Conservation (phyloP, 176 grass and related monocot genomes). For the Ensete ventricosum region DNA sequence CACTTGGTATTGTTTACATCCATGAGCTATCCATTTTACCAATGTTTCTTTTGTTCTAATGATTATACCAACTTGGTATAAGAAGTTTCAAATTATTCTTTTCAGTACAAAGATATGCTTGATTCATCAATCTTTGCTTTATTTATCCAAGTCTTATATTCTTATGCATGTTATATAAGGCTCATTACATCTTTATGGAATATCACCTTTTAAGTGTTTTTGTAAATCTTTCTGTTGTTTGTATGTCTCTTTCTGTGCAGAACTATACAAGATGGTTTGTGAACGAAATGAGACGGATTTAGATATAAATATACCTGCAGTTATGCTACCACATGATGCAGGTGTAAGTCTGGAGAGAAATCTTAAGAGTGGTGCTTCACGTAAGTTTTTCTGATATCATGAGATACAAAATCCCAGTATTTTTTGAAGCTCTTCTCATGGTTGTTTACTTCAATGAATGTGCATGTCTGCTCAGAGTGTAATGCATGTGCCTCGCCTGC, state of each 20-base stretch:
- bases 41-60: not conserved
- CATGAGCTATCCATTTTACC: not conserved
- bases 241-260: slow-evolving; percentile 26
- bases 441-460: not conserved
- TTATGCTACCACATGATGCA: slow-evolving; percentile 88
- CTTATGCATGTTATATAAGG: not conserved
- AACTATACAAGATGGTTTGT: slow-evolving; percentile 98
- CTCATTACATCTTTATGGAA: not conserved
- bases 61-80: not conserved
- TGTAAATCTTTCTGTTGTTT: not conserved
- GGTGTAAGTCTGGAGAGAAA: slow-evolving; percentile 35
- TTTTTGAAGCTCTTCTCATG: not conserved
- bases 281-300: slow-evolving; percentile 68
- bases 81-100: not conserved
- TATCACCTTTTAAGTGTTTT: not conserved
- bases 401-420: not conserved
- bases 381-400: slow-evolving; percentile 29
- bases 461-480: no score
- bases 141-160: not conserved
- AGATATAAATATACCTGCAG: slow-evolving; percentile 65
- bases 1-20: not conserved
- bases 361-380: slow-evolving; percentile 37
- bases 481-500: no score
- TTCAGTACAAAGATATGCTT: not conserved
- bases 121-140: not conserved